These are phyloP conservation scores for Torrubiellomyces zombiae DNA, from an alignment of 2,329 filamentous ascomycete genomes.

Conservation along the genomic window DNA sequence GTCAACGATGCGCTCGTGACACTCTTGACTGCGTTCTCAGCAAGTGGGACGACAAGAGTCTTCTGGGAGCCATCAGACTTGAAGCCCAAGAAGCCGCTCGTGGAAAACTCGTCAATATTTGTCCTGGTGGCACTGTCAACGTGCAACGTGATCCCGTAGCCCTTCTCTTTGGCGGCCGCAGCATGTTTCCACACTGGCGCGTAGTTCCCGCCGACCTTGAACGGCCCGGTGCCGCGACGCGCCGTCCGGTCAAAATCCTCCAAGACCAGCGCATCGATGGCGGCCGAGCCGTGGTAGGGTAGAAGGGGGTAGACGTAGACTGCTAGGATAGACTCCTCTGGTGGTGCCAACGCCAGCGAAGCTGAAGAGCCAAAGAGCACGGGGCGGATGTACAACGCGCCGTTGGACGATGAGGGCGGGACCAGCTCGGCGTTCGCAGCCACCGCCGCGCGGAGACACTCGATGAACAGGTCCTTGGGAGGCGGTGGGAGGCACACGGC, in stretches of 20 bases:
- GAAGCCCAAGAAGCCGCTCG: constrained; percentile 11
- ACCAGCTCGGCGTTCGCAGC: constrained; percentile 46
- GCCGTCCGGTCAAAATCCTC: constrained; percentile 55
- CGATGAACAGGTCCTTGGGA: constrained; percentile 1
- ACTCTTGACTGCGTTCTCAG: not conserved
- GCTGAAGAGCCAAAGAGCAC: constrained; percentile 36
- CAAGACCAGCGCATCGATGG: constrained; percentile 46
- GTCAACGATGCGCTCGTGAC: not conserved
- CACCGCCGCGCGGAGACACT: not conserved
- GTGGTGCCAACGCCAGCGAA: constrained; percentile 1
- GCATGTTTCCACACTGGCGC: constrained; percentile 49
- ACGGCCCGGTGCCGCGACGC: constrained; percentile 46
- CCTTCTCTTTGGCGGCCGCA: constrained; percentile 41
- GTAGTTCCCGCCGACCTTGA: constrained; percentile 56
- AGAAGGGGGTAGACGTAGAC: constrained; percentile 49
- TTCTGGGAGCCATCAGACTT: not conserved
- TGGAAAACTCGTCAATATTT: constrained; percentile 54
- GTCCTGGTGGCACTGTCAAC: constrained; percentile 47
- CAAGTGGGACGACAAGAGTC: not conserved
- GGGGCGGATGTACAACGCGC: constrained; percentile 51
- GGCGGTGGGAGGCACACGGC: not conserved
- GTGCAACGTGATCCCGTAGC: constrained; percentile 52
- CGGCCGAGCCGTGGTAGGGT: constrained; percentile 48
- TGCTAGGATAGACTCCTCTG: constrained; percentile 46
- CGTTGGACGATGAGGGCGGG: constrained; percentile 44